Evolutionary conservation across 345 rosid genomes (phyloP), one percentile per base, ranked within the genome.

Genomic region (Toxicodendron radicans): DNA sequence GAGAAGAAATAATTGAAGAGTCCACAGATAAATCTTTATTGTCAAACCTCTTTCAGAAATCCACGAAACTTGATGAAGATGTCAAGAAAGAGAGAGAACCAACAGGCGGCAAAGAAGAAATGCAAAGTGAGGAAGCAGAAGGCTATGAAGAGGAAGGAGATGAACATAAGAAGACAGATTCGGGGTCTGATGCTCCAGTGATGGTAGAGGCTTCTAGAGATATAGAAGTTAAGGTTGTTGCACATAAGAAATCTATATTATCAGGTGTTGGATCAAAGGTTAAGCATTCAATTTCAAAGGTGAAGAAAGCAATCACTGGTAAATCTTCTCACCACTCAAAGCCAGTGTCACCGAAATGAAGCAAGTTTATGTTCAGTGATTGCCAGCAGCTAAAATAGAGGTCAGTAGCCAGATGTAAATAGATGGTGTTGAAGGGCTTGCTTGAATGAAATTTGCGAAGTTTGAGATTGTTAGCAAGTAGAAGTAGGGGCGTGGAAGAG

Each of bases 241-340:
- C 43, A 21, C 90, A 84, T 33, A 94, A 91, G 85, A 94, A 94
- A 79, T 89, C 96, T 78, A 84, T 94, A 78, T 86, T 94, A 65
- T 87, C 97, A 57, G 93, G 92, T 1, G 93, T 94, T 27, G 88
- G 96, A 58, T 94, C 97, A 66, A 91, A 88, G 83, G 97, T 94
- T 23, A 94, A 94, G 79, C 90, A 91, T 70, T 92, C 99, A 3
- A 89, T 92, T 78, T 89, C 93, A 52, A 95, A 91, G 80, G 99
- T 95, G 54, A 95, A 85, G 89, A 95, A 95, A 77, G 99, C 85
- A 64, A 89, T 95, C 61, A 88, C 84, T 0, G 92, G 99, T 0
- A 91, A 90, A 80, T 92, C 98, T 72, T 88, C 95, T 73, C 89
- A 87, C 68, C 87, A 88, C 70, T 33, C 86, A 41, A 91, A 91